A percentile compares a stretch with the other conserved stretches of the same genome.
Conservation (phyloP, 371 early-diverging fungal species). For the Basidiobolus heterosporus region DNA sequence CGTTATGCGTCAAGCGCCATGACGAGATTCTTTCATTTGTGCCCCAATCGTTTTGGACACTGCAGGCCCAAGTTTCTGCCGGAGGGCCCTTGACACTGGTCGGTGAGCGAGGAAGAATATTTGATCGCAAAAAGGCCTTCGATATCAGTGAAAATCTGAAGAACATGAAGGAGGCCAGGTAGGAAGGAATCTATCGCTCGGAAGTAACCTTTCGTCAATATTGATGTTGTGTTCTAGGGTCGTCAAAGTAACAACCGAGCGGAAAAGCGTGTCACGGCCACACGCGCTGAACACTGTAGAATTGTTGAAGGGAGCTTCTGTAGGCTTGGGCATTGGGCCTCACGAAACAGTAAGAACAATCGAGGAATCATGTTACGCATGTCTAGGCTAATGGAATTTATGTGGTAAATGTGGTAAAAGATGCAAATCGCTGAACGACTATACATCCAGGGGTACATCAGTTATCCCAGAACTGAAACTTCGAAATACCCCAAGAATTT, state of each 20-base stretch:
- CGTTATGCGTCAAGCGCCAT: slow-evolving; percentile 48
- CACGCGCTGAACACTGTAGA: slow-evolving; percentile 70
- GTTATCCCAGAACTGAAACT: slow-evolving; percentile 99
- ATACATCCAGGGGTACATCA: slow-evolving; percentile 81
- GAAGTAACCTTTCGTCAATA: neutral
- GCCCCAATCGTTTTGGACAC: slow-evolving; percentile 37
- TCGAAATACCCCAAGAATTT: slow-evolving; percentile 69
- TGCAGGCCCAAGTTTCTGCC: slow-evolving; percentile 11
- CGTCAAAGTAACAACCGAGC: slow-evolving; percentile 12
- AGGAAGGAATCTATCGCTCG: neutral
- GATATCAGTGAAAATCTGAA: slow-evolving; percentile 14
- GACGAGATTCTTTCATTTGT: slow-evolving; percentile 38
- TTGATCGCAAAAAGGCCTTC: slow-evolving; percentile 20
- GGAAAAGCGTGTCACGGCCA: slow-evolving; percentile 20
- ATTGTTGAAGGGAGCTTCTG: slow-evolving; percentile 65
- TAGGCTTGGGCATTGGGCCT: slow-evolving; percentile 24
- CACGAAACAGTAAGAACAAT: slow-evolving; percentile 25
- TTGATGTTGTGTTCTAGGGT: slow-evolving; percentile 13
- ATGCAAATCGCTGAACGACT: slow-evolving; percentile 59
- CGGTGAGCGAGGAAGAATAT: slow-evolving; percentile 22
- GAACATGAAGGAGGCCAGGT: slow-evolving; percentile 16
- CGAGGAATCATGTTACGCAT: too few species aligned
- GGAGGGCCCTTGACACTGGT: slow-evolving; percentile 10
- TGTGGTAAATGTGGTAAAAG: slow-evolving; percentile 9
- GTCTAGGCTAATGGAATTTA: too few species aligned